Evolutionary conservation across 2,329 filamentous ascomycete genomes (phyloP).

Genomic region (Fragosphaeria purpurea): DNA sequence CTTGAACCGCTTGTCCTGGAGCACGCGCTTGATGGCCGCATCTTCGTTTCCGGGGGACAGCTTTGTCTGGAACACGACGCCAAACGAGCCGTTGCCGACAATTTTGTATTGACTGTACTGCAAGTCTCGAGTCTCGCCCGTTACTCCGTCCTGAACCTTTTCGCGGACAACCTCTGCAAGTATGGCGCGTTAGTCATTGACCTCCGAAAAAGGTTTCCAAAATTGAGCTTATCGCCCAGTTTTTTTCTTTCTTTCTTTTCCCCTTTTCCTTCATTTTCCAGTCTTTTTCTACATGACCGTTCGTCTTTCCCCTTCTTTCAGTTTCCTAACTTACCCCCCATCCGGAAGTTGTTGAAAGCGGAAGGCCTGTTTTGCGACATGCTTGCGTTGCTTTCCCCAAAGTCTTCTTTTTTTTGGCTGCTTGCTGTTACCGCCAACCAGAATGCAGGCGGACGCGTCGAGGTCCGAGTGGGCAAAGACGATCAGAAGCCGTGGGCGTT

Average conservation of each 20-base stretch:
- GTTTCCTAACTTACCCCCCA: slow-evolving; percentile 69
- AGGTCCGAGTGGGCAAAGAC: slow-evolving; percentile 13
- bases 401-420: slow-evolving; percentile 8
- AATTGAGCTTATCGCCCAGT: background rate
- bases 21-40: slow-evolving; percentile 95
- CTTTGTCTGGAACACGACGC: slow-evolving; percentile 98
- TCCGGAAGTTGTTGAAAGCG: slow-evolving; percentile 78
- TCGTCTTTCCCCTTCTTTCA: background rate
- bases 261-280: background rate
- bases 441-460: slow-evolving; percentile 10
- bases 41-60: slow-evolving; percentile 96
- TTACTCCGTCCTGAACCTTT: slow-evolving; percentile 97
- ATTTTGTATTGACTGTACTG: slow-evolving; percentile 99
- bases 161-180: slow-evolving; percentile 85
- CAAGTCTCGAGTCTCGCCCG: slow-evolving; percentile 90
- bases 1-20: slow-evolving; percentile 99
- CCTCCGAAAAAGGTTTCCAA: slow-evolving; percentile 6
- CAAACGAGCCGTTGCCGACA: slow-evolving; percentile 96
- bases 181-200: background rate
- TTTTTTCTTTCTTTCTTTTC: background rate
- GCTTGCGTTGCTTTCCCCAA: slow-evolving; percentile 26
- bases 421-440: slow-evolving; percentile 16
- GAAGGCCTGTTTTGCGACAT: slow-evolving; percentile 86
- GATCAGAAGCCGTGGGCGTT: slow-evolving; percentile 10
- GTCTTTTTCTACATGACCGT: background rate